Evolutionary conservation across 225 moss, liverwort and hornwort species (phyloP).

Genomic region (Pleurozium schreberi): DNA sequence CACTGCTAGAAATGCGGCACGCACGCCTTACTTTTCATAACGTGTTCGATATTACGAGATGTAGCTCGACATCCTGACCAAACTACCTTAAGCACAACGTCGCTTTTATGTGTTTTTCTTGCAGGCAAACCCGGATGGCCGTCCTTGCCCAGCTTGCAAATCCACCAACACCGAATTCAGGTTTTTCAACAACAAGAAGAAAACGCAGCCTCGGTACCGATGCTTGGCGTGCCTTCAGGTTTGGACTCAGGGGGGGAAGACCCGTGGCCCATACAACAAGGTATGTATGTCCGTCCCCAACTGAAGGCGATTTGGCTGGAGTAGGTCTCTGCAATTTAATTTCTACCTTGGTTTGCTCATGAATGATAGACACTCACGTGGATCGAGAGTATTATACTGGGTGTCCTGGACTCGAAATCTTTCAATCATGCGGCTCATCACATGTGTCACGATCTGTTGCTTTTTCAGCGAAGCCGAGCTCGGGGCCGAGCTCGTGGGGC

Average conservation of each 20-base stretch:
- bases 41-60: background rate
- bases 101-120: background rate
- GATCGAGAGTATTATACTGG: background rate
- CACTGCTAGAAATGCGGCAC: no score
- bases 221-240: accelerated
- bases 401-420: background rate
- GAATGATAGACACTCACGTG: background rate
- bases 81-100: no score
- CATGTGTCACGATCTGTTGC: background rate
- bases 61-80: background rate
- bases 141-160: background rate
- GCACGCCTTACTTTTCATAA: background rate
- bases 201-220: background rate
- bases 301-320: background rate
- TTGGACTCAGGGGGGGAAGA: background rate
- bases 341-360: background rate
- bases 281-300: background rate
- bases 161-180: background rate
- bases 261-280: background rate
- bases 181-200: background rate
- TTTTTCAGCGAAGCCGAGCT: background rate
- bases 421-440: background rate
- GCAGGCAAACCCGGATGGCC: background rate
- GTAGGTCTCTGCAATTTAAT: background rate
- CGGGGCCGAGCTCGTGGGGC: no score